Base-by-base conservation (phyloP, 345 rosid genomes). In the Boechera retrofracta region DNA sequence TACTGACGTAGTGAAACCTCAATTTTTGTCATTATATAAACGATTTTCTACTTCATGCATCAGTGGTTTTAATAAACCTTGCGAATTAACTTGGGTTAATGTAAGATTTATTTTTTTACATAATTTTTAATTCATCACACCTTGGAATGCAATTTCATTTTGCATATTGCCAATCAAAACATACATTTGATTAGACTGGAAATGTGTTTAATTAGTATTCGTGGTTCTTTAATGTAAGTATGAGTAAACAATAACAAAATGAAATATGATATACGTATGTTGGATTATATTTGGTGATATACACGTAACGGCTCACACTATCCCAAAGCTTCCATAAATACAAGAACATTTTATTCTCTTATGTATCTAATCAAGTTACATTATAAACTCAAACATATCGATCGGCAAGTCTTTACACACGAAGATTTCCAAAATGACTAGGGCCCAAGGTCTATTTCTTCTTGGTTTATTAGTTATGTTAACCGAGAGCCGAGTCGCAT, bases 301-400 rank as follows among this genome's bases (percentile, higher is more conserved):
- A 72, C 77, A 71, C 69, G 73, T 78, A 65, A 65, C 7, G 39
- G 41, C 77, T 72, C 62, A 71, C 59, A 71, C 67, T 57, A 29
- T 65, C 61, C 10, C 56, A 58, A 9, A 51, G 39, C 64, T 68
- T 59, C 82, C 74, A 73, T 79, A 79, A 61, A 79, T 79, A 73
- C 65, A 35, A 5, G 5, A 68, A 35, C 79, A 45, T 55, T 49
- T 74, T 18, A n/a, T 28, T 67, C 39, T 55, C 45, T 47, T 52
- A 16, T 56, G 41, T 12, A 51, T 59, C 77, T 16, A 64, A 64
- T n/a, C 18, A 72, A 66, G 47, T 36, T 13, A 65, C 38, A 18
- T 2, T 15, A 72, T 18, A 65, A 48, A 57, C 54, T 36, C 53
- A 56, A 18, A 59, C n/a, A 72, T 54, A 39, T 39, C n/a, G 4